phyloP scores from a whole-genome alignment of 2,329 filamentous ascomycete species.

The Cladosporium sp. region DNA sequence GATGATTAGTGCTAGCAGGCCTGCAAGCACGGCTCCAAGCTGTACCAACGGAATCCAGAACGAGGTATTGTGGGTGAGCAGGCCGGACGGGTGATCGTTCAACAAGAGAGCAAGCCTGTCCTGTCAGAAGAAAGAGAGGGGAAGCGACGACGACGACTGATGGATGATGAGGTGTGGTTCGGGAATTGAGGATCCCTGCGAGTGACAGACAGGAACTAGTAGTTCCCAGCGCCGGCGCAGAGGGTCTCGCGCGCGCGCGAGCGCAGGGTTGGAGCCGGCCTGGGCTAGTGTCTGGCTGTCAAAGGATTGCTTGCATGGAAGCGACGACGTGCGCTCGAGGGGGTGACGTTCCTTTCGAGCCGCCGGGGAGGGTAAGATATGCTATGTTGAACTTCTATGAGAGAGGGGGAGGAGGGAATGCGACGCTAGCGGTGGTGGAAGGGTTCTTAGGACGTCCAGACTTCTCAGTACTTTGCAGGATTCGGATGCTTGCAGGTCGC shows the following conservation, averaged over 20 bases:
- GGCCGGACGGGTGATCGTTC: too few species aligned
- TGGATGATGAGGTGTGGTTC: neutral
- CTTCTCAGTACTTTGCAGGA: too few species aligned
- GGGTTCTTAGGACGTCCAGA: constrained; percentile 3
- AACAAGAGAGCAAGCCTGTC: too few species aligned
- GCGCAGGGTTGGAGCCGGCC: neutral
- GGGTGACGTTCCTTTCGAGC: neutral
- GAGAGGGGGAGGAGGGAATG: too few species aligned
- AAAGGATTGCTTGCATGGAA: constrained; percentile 14
- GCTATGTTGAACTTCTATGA: too few species aligned
- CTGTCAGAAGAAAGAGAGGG: too few species aligned
- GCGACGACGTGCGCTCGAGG: constrained; percentile 6
- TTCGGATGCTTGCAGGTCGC: constrained; percentile 1
- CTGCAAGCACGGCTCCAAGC: constrained; percentile 5
- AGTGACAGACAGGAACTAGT: neutral
- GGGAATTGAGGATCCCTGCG: neutral
- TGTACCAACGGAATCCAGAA: constrained; percentile 4
- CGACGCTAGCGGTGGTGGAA: neutral
- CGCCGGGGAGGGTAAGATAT: too few species aligned
- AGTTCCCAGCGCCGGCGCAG: constrained; percentile 1
- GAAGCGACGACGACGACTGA: neutral
- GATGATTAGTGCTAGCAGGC: too few species aligned
- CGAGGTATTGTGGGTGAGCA: too few species aligned
- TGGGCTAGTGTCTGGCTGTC: neutral
- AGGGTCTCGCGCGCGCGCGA: too few species aligned